Evolutionary conservation across 106 monocot genomes (phyloP).

Genomic region (Platanthera guangdongensis): DNA sequence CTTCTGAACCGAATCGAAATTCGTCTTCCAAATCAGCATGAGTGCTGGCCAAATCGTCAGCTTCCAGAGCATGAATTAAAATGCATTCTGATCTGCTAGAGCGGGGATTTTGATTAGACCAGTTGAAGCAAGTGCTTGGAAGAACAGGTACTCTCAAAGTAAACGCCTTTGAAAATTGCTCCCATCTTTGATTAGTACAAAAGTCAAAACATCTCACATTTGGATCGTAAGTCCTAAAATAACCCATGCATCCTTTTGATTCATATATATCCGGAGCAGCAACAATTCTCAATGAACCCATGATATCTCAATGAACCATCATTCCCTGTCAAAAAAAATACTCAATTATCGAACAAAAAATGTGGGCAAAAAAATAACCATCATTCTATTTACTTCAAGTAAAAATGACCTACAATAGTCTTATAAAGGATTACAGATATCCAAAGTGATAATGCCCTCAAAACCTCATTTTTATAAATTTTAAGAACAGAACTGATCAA

Average conservation of each 20-base stretch:
- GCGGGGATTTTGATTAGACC: not conserved
- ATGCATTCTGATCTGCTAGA: constrained; percentile 4
- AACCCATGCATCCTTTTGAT: constrained; percentile 19
- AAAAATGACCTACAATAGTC: not conserved
- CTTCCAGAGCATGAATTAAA: constrained; percentile 14
- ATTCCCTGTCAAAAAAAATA: not conserved
- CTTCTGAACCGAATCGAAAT: constrained; percentile 4
- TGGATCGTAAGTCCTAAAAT: constrained; percentile 10
- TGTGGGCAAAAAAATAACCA: not conserved
- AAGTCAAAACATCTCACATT: constrained; percentile 4
- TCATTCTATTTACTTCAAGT: not conserved
- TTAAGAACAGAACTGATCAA: not conserved
- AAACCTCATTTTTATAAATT: not conserved
- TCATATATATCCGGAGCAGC: constrained; percentile 28
- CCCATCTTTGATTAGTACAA: not conserved
- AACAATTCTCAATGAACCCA: constrained; percentile 50
- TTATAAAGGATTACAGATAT: not conserved
- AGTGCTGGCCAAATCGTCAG: not conserved
- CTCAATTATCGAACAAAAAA: not conserved
- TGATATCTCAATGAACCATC: constrained; percentile 13
- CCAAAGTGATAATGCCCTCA: not conserved
- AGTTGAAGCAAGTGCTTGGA: not conserved
- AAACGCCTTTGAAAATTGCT: not conserved
- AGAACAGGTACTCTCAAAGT: not conserved
- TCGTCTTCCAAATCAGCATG: constrained; percentile 12